phyloP scores from a whole-genome alignment of 2,329 filamentous ascomycete species.

The Colletotrichum navitas region DNA sequence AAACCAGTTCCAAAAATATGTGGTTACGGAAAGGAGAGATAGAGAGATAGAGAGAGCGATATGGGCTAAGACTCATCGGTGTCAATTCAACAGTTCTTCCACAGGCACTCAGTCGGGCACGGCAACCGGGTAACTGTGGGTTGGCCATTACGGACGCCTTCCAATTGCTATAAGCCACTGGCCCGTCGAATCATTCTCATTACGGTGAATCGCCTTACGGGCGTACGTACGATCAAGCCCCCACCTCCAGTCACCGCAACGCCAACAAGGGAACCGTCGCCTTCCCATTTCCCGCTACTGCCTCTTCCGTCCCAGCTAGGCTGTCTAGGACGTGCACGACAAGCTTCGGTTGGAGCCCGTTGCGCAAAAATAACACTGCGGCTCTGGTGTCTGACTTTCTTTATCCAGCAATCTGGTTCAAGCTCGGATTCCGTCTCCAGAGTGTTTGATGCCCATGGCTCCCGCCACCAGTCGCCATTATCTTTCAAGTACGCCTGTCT shows the following conservation, averaged over 20 bases:
- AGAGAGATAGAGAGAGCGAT: not conserved
- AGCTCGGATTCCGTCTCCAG: not conserved
- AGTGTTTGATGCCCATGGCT: not conserved
- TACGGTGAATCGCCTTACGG: conserved; percentile 12
- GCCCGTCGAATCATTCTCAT: not conserved
- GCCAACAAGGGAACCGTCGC: not conserved
- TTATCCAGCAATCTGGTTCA: not conserved
- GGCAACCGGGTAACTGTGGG: not conserved
- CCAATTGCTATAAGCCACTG: not conserved
- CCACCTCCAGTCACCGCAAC: not conserved
- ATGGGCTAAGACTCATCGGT: not conserved
- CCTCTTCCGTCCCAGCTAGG: not conserved
- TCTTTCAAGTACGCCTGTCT: not conserved
- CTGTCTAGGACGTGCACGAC: conserved; percentile 4
- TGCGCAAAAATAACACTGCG: conserved; percentile 8
- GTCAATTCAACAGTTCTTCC: not conserved
- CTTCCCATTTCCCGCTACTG: not conserved
- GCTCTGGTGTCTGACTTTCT: conserved; percentile 3
- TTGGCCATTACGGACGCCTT: not conserved
- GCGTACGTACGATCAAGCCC: conserved; percentile 8
- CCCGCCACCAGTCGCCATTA: not conserved
- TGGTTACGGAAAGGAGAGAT: not conserved
- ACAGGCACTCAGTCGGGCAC: not conserved
- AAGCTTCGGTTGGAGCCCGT: not conserved
- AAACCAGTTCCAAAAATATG: not conserved